phyloP scores from a whole-genome alignment of 371 early-diverging fungal genomes.

The Spraguea lophii region DNA sequence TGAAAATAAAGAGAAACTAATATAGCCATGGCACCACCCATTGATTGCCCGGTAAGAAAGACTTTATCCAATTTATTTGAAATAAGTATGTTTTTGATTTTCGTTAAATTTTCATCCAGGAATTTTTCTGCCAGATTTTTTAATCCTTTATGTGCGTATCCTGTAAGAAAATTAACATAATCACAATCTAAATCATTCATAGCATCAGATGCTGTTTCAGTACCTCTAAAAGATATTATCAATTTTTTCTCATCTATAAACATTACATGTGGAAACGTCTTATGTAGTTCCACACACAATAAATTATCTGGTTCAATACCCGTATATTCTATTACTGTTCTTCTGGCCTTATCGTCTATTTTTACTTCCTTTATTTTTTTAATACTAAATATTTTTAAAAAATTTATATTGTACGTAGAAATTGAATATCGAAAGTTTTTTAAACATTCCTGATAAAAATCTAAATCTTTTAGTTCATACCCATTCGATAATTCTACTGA shows the following conservation, averaged over 20 bases:
- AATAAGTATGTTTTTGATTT: constrained; percentile 4
- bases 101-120: constrained; percentile 15
- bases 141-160: constrained; percentile 40
- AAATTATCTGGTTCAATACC: constrained; percentile 8
- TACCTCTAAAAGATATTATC: constrained; percentile 37
- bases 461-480: too few relatives aligned
- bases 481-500: too few relatives aligned
- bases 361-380: constrained; percentile 1
- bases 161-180: constrained; percentile 26
- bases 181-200: constrained; percentile 26
- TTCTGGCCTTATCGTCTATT: neutral
- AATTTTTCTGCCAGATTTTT: constrained; percentile 28
- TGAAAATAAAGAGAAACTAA: constrained; percentile 24
- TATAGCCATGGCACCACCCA: constrained; percentile 38
- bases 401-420: constrained; percentile 1
- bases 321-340: constrained; percentile 2
- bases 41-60: constrained; percentile 44
- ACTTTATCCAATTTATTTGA: constrained; percentile 14
- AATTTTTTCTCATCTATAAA: constrained; percentile 10
- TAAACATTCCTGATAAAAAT: too few relatives aligned
- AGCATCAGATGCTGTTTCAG: constrained; percentile 17
- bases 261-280: constrained; percentile 12
- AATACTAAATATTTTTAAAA: constrained; percentile 6
- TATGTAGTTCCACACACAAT: neutral
- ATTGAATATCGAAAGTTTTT: constrained; percentile 7